Base-by-base conservation (phyloP, 2,329 filamentous ascomycete genomes). In the Ploettnerulaceae sp. region DNA sequence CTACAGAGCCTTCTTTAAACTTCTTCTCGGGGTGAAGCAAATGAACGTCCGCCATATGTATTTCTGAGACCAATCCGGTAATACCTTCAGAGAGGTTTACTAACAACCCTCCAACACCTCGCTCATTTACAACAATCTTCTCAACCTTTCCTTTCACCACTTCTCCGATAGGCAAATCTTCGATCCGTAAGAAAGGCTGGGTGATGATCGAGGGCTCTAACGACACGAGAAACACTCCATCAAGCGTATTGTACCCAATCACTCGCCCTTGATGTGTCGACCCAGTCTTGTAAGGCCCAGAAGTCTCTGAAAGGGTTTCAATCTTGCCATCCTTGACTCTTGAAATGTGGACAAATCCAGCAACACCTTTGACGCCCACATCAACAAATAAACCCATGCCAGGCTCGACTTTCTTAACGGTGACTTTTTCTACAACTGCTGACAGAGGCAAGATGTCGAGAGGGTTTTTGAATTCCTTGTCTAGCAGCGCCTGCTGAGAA, bases 11-110 rank as follows among this genome's bases (percentile, higher is more conserved):
- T 64, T 91, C 87, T 51, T 86, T 80, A 68, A 96, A 98, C 64
- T 96, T 97, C 72, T 91, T 94, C 67, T 98, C 93, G 0, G 93
- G 93, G 60, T 96, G 86, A 62, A 93, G 86, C 18, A 98, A 73
- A 51, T 81, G 81, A 11, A 93, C 78, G 64, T 98, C 94, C 35
- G 93, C 84, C 58, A 98, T 74, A 63, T 98, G 94, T 62, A 84
- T 82, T 61, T 91, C 86, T 3, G 89, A 79, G 2, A 97, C 89
- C 47, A 95, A 76, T n/a, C 89, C 93, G 40, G 80, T 84, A 55
- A 98, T 89, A 35, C 87, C 87, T 32, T 96, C 88, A 7, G 89
- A 84, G 41, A 98, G 69, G 58, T 86, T 86, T 41, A 97, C 76
- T 20, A 97, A 77, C 22, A 98, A 68, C 20, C 89, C 90, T 49